Conservation (phyloP, 805 yeast genomes). For the Ascoidea rubescens region DNA sequence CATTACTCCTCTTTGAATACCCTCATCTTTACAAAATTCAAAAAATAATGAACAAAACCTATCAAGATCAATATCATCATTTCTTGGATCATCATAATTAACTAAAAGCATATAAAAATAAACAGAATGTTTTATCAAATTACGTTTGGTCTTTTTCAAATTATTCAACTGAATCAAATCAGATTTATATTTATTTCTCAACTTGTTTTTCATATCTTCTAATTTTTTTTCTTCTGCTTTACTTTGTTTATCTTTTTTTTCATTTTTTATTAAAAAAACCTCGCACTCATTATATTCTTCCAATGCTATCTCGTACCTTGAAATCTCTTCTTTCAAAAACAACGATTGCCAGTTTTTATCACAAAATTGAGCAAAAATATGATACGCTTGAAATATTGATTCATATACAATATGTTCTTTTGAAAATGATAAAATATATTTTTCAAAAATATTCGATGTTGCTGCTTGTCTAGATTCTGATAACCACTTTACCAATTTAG, state of each 20-base stretch:
- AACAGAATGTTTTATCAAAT: constrained; percentile 38
- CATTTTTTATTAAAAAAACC: neutral
- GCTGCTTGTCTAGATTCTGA: constrained; percentile 58
- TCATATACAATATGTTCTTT: constrained; percentile 9
- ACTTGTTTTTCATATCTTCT: constrained; percentile 33
- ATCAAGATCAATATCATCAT: constrained; percentile 47
- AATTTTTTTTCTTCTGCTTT: constrained; percentile 37
- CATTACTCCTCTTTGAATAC: constrained; percentile 28
- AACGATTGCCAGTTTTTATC: constrained; percentile 42
- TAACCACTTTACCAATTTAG: constrained; percentile 50
- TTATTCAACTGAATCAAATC: constrained; percentile 34
- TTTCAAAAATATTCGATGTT: constrained; percentile 39
- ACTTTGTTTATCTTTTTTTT: constrained; percentile 34
- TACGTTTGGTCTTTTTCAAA: constrained; percentile 23
- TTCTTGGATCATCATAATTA: constrained; percentile 20
- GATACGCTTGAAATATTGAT: constrained; percentile 18
- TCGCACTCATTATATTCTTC: too few relatives aligned
- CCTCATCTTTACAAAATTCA: constrained; percentile 33
- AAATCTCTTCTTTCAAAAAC: constrained; percentile 28
- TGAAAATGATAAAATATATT: constrained; percentile 39
- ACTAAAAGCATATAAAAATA: constrained; percentile 43
- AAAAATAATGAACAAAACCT: constrained; percentile 79
- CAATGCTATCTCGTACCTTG: constrained; percentile 18
- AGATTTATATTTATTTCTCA: constrained; percentile 30
- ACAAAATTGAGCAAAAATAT: constrained; percentile 60